Evolutionary conservation across 768 basidiomycete species (phyloP), one percentile per base, ranked within the genome.

Genomic region (Podaxis sp.): DNA sequence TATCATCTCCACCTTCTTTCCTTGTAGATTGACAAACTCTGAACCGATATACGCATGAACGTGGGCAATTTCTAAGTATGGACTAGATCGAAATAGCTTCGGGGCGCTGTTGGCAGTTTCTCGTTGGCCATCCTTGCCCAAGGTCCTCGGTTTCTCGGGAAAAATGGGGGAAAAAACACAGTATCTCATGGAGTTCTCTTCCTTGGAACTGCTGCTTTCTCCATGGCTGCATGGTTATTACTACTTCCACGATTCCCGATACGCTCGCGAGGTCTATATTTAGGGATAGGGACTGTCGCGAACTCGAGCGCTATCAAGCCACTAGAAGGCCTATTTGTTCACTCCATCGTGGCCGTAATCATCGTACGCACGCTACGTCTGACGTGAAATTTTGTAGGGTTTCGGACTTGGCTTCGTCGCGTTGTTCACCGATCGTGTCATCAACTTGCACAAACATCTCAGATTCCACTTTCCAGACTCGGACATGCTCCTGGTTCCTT

Each of bases 391-490:
- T 27, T 17, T 40, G 15, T 37, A 40, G 38, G 46, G 53, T 55
- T 27, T 55, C 38, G 33, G 47, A 29, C 53, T 54, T 27, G 40
- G 43, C 54, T 41, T 40, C 8, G 25, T 40, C 15, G 47, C 19
- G 25, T 46, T 13, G 37, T 46, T 58, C 41, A 29, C 29, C 43
- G 33, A 56, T 62, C 54, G 61, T 55, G 61, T 41, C 51, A 47
- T 41, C 59, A 56, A 47, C 43, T 36, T 47, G 27, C 12, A 33
- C 27, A 47, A 43, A 51, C 58, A 62, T 62, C 61, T 62, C 33
- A 62, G 61, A 62, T 62, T 54, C 27, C 29, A 38, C 33, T 24
- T 55, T 54, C 53, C 53, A 61, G 46, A 61, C 58, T 55, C 11
- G 53, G 46, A 17, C 60, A 15, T 19, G 33, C 7, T 33, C 25